Percentiles rank a stretch among this genome's conserved stretches.
Evolutionary conservation across 345 rosid species (phyloP).

Genomic region (Salix arbutifolia): DNA sequence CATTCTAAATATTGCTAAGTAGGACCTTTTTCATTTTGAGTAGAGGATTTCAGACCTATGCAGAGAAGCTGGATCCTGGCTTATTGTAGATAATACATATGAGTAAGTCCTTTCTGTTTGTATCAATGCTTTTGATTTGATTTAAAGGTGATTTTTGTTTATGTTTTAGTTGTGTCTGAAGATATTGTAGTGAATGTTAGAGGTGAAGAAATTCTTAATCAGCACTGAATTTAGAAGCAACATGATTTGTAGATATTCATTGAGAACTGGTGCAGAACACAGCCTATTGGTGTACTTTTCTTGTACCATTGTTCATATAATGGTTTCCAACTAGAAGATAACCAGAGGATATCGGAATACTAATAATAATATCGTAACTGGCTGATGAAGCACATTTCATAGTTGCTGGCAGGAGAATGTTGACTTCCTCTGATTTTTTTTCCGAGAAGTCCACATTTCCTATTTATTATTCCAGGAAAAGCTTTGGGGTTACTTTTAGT

Average conservation of each 20-base stretch:
- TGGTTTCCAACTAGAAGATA: background rate
- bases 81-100: constrained; percentile 90
- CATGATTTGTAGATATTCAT: background rate
- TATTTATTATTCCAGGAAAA: background rate
- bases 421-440: background rate
- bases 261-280: background rate
- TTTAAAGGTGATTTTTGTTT: background rate
- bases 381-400: background rate
- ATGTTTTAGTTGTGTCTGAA: background rate
- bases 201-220: background rate
- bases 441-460: background rate
- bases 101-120: constrained; percentile 60
- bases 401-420: background rate
- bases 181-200: background rate
- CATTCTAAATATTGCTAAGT: constrained; percentile 7
- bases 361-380: background rate
- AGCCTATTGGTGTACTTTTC: background rate
- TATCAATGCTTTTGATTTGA: background rate
- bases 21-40: constrained; percentile 22
- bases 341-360: background rate
- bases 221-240: background rate
- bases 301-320: background rate
- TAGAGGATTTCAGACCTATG: constrained; percentile 88
- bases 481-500: background rate
- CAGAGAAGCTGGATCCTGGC: constrained; percentile 85